Conservation (phyloP, 2,329 filamentous ascomycete species). For the Dactylellina drechsleri region DNA sequence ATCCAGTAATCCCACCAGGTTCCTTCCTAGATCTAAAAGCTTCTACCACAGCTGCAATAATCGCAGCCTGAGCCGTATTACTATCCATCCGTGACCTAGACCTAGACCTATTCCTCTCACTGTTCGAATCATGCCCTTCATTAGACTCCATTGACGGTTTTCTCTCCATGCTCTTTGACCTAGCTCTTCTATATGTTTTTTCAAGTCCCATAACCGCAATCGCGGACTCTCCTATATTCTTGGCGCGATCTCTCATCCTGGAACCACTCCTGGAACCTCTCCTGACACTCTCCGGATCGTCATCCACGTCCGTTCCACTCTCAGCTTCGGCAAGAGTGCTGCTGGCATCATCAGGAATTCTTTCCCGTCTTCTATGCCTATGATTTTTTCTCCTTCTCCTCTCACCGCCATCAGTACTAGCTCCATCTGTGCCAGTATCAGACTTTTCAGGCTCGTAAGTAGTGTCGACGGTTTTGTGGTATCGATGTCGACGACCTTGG, state of each 20-base stretch:
- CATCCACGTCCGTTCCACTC: slow-evolving; percentile 29
- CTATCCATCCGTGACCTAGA: slow-evolving; percentile 23
- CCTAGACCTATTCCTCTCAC: slow-evolving; percentile 24
- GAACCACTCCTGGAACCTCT: slow-evolving; percentile 19
- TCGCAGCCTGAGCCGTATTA: slow-evolving; percentile 42
- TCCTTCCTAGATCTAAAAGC: slow-evolving; percentile 48
- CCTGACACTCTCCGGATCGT: slow-evolving; percentile 8
- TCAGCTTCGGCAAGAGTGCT: slow-evolving; percentile 25
- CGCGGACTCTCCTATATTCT: slow-evolving; percentile 38
- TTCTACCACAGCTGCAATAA: slow-evolving; percentile 42
- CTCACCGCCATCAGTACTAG: slow-evolving; percentile 30
- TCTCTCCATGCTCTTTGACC: slow-evolving; percentile 36
- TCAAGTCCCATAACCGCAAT: slow-evolving; percentile 34
- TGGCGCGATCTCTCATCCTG: slow-evolving; percentile 31
- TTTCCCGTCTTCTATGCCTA: slow-evolving; percentile 29
- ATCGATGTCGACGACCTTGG: slow-evolving; percentile 31
- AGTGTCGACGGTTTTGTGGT: slow-evolving; percentile 20
- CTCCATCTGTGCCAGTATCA: slow-evolving; percentile 31
- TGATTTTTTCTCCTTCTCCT: slow-evolving; percentile 39
- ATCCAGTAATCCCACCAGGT: slow-evolving; percentile 46
- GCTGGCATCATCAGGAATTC: slow-evolving; percentile 27
- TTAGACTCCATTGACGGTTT: slow-evolving; percentile 29
- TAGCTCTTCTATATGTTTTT: slow-evolving; percentile 24
- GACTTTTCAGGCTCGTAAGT: slow-evolving; percentile 22
- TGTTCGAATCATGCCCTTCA: slow-evolving; percentile 48